Evolutionary conservation across 2,329 filamentous ascomycete genomes (phyloP).

Genomic region (Exophiala alcalophila): DNA sequence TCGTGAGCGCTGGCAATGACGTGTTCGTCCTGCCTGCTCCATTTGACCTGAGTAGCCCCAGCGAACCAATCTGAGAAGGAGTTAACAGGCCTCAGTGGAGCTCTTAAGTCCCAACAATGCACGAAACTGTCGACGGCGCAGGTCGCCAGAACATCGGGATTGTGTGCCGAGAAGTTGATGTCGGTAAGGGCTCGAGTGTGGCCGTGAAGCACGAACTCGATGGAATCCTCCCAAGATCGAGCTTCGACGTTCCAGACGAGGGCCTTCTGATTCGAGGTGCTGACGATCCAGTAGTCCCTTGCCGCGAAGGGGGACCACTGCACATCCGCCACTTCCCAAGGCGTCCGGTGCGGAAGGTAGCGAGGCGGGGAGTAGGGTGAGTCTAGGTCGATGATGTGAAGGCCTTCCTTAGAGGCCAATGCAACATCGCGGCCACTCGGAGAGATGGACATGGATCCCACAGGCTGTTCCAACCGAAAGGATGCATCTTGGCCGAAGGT

Average conservation of each 20-base stretch:
- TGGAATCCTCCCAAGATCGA: constrained; percentile 67
- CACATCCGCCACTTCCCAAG: constrained; percentile 94
- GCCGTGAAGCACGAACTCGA: constrained; percentile 83
- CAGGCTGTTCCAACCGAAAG: constrained; percentile 73
- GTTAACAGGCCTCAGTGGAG: constrained; percentile 67
- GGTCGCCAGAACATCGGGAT: constrained; percentile 83
- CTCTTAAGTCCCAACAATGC: constrained; percentile 84
- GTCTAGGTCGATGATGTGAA: constrained; percentile 89
- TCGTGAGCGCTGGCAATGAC: constrained; percentile 90
- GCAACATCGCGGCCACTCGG: constrained; percentile 88
- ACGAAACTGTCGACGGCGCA: constrained; percentile 92
- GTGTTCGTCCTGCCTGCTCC: constrained; percentile 82
- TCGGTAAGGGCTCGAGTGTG: constrained; percentile 89
- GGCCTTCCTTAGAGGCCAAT: constrained; percentile 80
- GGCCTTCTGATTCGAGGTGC: constrained; percentile 90
- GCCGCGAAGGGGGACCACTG: constrained; percentile 94
- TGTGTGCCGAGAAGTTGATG: constrained; percentile 92
- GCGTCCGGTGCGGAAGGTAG: constrained; percentile 77
- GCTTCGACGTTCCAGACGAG: constrained; percentile 89
- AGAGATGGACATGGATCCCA: constrained; percentile 89
- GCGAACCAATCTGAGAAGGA: constrained; percentile 92
- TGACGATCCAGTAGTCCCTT: constrained; percentile 89
- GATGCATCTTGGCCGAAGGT: constrained; percentile 83
- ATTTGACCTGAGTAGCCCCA: constrained; percentile 92
- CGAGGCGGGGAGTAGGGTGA: constrained; percentile 83